Evolutionary conservation across 306 rosid genomes (phyloP).

Genomic region (Argentina anserina): DNA sequence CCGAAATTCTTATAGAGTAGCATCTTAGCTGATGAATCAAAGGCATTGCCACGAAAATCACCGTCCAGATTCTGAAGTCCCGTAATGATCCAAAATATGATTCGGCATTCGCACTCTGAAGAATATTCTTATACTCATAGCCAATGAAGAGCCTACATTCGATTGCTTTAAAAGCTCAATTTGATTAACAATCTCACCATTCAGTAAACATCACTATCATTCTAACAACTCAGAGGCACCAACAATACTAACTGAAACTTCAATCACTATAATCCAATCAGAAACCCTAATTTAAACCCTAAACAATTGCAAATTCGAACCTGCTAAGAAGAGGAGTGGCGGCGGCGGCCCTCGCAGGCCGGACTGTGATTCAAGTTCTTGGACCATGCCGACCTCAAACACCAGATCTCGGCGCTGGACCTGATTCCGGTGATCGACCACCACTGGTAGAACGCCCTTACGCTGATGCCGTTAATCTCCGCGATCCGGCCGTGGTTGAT

Average conservation of each 20-base stretch:
- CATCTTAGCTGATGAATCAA: not conserved
- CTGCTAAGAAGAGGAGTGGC: constrained; percentile 67
- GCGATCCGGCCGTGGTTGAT: constrained; percentile 64
- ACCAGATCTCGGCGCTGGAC: constrained; percentile 74
- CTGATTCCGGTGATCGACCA: constrained; percentile 93
- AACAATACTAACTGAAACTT: not conserved
- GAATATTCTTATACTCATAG: too few relatives aligned
- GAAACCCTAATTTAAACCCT: not conserved
- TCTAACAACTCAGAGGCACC: not conserved
- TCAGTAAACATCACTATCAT: not conserved
- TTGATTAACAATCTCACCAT: not conserved
- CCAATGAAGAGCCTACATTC: constrained; percentile 28
- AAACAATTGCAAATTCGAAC: too few relatives aligned
- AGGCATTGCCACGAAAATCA: not conserved
- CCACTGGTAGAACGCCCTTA: constrained; percentile 80
- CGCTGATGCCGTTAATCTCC: constrained; percentile 72
- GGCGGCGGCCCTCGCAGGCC: constrained; percentile 60
- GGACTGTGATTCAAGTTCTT: constrained; percentile 69
- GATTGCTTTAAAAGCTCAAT: constrained; percentile 10
- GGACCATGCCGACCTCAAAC: constrained; percentile 82
- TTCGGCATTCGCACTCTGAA: too few relatives aligned
- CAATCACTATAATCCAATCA: not conserved
- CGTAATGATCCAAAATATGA: too few relatives aligned
- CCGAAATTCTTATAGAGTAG: not conserved
- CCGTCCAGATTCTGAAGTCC: not conserved